A percentile compares a stretch with the other conserved stretches of the same genome.
These are phyloP conservation scores for Nymphaea thermarum DNA, from an alignment of 164 flowering plant species.

Conservation along the genomic window DNA sequence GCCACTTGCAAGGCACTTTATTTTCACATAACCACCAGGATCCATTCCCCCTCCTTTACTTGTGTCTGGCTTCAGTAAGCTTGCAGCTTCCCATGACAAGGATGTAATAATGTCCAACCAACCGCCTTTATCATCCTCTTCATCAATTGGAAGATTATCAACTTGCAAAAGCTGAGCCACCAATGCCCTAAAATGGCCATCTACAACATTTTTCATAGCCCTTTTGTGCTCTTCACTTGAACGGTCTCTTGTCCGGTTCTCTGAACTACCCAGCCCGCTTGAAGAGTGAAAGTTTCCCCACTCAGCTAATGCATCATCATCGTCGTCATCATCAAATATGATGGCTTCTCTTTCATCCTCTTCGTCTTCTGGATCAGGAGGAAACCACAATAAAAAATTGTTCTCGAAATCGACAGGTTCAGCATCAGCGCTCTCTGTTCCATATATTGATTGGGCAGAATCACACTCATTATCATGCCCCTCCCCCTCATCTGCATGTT, in stretches of 20 bases:
- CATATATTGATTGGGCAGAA: slow-evolving; percentile 36
- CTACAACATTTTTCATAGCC: slow-evolving; percentile 84
- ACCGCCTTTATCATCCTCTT: slow-evolving; percentile 48
- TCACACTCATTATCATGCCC: slow-evolving; percentile 36
- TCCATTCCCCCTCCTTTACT: slow-evolving; percentile 98
- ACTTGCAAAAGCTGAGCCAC: slow-evolving; percentile 87
- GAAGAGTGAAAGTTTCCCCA: slow-evolving; percentile 67
- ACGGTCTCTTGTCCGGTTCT: slow-evolving; percentile 46
- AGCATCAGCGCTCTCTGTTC: slow-evolving; percentile 27
- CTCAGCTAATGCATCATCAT: slow-evolving; percentile 62
- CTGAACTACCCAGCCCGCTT: slow-evolving; percentile 82
- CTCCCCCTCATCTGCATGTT: slow-evolving; percentile 19
- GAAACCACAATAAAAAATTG: slow-evolving; percentile 89
- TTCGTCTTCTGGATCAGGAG: slow-evolving; percentile 95
- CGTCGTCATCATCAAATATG: slow-evolving; percentile 71
- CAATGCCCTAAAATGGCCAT: slow-evolving; percentile 95
- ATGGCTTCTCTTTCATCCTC: slow-evolving; percentile 73
- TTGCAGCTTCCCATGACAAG: slow-evolving; percentile 96
- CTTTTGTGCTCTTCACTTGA: slow-evolving; percentile 78
- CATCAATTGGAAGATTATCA: slow-evolving; percentile 59
- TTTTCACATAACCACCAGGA: slow-evolving; percentile 96
- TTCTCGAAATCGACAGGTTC: slow-evolving; percentile 96
- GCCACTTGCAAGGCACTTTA: slow-evolving; percentile 92
- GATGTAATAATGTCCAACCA: slow-evolving; percentile 93
- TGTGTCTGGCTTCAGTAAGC: slow-evolving; percentile 84